These are phyloP conservation scores for Monosporascus sp. DNA, from an alignment of 2,329 filamentous ascomycete genomes.

Conservation along the genomic window DNA sequence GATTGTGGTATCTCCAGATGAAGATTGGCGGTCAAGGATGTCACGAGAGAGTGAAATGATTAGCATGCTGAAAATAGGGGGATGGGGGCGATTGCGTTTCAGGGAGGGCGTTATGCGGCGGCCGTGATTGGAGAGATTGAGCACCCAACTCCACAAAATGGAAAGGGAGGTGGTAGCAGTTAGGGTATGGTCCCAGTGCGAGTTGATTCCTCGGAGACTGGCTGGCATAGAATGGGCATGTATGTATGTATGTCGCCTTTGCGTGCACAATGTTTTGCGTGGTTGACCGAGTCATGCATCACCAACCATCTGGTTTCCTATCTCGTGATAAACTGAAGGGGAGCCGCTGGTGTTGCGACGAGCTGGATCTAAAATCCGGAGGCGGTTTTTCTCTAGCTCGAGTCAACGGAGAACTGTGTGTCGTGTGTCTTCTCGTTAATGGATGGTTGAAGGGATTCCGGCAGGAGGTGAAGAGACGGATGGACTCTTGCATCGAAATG, in stretches of 20 bases:
- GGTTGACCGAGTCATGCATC: conserved; percentile 24
- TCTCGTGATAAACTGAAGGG: no score
- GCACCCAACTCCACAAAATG: background rate
- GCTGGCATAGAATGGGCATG: background rate
- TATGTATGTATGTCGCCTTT: background rate
- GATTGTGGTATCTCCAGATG: background rate
- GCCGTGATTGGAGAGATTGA: background rate
- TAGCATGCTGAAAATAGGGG: background rate
- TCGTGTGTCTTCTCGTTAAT: no score
- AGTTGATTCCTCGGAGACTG: background rate
- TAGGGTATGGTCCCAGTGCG: background rate
- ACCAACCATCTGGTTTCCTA: background rate
- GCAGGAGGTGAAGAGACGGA: no score
- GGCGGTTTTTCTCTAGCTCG: no score
- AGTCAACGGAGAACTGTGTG: no score
- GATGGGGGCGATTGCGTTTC: background rate
- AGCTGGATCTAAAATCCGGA: no score
- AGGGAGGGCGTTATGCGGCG: background rate
- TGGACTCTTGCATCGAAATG: no score
- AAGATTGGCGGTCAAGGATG: background rate
- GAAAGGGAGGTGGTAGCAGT: background rate
- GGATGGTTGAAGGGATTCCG: no score
- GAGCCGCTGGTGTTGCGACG: no score
- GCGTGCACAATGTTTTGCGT: conserved; percentile 6
- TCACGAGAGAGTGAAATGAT: background rate